Conservation (phyloP, 306 rosid genomes). For the Begonia peltatifolia region DNA sequence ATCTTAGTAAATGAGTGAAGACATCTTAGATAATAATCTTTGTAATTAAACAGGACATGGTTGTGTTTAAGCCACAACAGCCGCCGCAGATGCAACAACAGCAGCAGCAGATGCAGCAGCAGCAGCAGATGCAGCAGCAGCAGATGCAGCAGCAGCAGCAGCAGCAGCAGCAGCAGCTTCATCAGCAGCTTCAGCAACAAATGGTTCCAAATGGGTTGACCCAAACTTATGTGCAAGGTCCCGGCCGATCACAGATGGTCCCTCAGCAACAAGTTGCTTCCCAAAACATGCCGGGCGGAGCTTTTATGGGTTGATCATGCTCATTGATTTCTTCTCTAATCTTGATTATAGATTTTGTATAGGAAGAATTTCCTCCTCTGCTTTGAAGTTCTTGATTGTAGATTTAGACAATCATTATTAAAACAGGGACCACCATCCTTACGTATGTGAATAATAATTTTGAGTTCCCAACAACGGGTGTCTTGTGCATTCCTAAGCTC, state of each 20-base stretch:
- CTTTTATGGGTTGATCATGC: slow-evolving; percentile 45
- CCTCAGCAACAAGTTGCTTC: slow-evolving; percentile 73
- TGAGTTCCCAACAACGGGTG: no score
- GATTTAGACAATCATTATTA: no score
- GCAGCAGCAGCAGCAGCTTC: slow-evolving; percentile 34
- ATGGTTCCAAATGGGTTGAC: slow-evolving; percentile 70
- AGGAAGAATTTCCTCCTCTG: no score
- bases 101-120: slow-evolving; percentile 21
- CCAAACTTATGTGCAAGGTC: slow-evolving; percentile 72
- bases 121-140: slow-evolving; percentile 14
- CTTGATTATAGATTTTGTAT: no score
- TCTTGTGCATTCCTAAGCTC: no score
- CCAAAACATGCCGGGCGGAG: slow-evolving; percentile 65
- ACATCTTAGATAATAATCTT: no score
- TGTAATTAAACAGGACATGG: no score
- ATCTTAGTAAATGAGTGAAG: no score
- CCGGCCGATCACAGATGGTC: slow-evolving; percentile 65
- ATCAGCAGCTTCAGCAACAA: slow-evolving; percentile 52
- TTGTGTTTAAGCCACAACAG: slow-evolving; percentile 6
- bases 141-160: slow-evolving; percentile 31
- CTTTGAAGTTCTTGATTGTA: no score
- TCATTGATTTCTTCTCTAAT: no score
- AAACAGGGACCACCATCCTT: no score
- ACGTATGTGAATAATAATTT: no score
- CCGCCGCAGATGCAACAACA: slow-evolving; percentile 26